Evolutionary conservation across 192 early-diverging fungal species (phyloP), one percentile per base, ranked within the genome.

Genomic region (Podila horticola): DNA sequence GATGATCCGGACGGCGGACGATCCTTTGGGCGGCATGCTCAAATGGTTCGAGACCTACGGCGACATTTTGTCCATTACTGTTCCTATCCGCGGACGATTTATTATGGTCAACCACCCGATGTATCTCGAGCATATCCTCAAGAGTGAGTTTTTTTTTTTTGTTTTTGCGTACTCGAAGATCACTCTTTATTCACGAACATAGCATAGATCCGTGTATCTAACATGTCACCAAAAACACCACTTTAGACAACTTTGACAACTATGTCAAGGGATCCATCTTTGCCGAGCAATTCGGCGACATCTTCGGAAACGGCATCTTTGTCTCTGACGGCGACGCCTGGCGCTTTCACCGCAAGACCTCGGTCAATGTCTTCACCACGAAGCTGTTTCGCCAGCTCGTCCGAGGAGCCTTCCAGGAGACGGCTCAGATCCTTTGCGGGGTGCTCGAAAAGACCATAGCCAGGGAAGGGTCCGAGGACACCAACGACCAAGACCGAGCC

Each of bases 281-380:
- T 45, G 41, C 41, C 15, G 41, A 45, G 41, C 11, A 15, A 17
- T 4, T 45, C 0, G 15, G 41, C 15, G 41, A 45, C 15, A 45
- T 45, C 15, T 3, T 45, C 3, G 41, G 41, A 45, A 45, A 45
- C 11, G 41, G 41, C 41, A 45, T 45, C 41, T 45, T 45, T 45
- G 15, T 45, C 15, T 45, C 41, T 17, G 41, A 45, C 3, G 41
- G 41, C 15, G 41, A 45, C 2, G 41, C 41, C 15, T 45, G 41
- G 41, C 41, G 41, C 41, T 45, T 45, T 13, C 41, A 45, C 13
- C 59, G 87, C 30, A 89, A 89, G 68, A 63, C 67, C 15, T 17
- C 67, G 2, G 20, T 26, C 13, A 61, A 61, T 61, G 15, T 61
- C 59, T 61, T 61, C 17, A 61, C 59, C 20, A 61, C 59, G 0